These are phyloP conservation scores for Massarina eburnea DNA, from an alignment of 2,329 filamentous ascomycete genomes.

Conservation along the genomic window DNA sequence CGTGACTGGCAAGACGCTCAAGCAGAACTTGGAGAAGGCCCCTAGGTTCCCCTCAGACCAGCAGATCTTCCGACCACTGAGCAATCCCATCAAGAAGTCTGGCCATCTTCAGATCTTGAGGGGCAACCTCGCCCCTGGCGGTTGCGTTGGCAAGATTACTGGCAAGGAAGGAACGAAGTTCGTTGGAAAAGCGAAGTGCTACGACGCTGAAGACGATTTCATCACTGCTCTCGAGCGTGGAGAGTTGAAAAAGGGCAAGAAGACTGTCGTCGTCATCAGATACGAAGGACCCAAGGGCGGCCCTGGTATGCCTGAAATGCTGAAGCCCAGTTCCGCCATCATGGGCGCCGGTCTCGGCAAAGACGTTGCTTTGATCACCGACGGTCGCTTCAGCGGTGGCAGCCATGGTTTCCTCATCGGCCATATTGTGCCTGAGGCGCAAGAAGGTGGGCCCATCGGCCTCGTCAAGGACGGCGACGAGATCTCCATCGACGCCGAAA, in stretches of 20 bases:
- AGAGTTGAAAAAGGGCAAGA: slow-evolving; percentile 73
- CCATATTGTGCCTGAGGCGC: slow-evolving; percentile 84
- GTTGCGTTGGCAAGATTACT: slow-evolving; percentile 74
- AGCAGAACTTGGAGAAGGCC: slow-evolving; percentile 55
- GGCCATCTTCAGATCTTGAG: slow-evolving; percentile 75
- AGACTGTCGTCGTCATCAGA: slow-evolving; percentile 74
- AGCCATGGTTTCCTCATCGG: slow-evolving; percentile 86
- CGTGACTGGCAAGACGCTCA: slow-evolving; percentile 54
- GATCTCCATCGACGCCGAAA: slow-evolving; percentile 80
- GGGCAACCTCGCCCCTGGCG: slow-evolving; percentile 69
- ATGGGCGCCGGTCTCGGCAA: slow-evolving; percentile 79
- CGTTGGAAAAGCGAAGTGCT: slow-evolving; percentile 69
- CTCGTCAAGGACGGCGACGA: slow-evolving; percentile 77
- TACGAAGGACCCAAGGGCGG: slow-evolving; percentile 75
- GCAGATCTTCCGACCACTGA: slow-evolving; percentile 68
- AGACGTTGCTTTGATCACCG: slow-evolving; percentile 73
- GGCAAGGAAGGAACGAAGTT: slow-evolving; percentile 72
- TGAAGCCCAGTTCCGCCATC: slow-evolving; percentile 71
- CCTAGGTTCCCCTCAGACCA: slow-evolving; percentile 69
- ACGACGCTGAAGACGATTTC: slow-evolving; percentile 70
- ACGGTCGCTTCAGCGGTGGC: slow-evolving; percentile 77
- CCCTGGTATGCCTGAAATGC: slow-evolving; percentile 75
- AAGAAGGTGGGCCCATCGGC: slow-evolving; percentile 81
- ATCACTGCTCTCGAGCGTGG: slow-evolving; percentile 66
- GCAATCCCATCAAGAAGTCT: slow-evolving; percentile 69